Conservation (phyloP, 139 green algal species). For the Monoraphidium neglectum region DNA sequence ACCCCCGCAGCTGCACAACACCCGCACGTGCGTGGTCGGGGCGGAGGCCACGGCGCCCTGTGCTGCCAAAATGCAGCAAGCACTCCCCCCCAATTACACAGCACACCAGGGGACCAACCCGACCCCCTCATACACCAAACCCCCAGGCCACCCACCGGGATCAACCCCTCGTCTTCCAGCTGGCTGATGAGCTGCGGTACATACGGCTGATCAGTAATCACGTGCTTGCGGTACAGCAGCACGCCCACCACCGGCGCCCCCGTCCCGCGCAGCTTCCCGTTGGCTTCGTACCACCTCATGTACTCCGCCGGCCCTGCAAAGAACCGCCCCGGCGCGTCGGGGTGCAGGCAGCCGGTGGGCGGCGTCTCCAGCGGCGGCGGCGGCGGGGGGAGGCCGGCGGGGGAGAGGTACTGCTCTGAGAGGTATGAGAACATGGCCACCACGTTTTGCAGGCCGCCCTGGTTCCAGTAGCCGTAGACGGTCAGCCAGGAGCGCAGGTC, state of each 20-base stretch:
- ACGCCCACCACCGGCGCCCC: slow-evolving; percentile 82
- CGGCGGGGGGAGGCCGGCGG: slow-evolving; percentile 15
- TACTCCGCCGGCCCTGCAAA: slow-evolving; percentile 79
- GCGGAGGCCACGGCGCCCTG: no score
- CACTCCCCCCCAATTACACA: no score
- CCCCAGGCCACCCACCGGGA: slow-evolving; percentile 28
- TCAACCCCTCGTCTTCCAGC: slow-evolving; percentile 70
- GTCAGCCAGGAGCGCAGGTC: slow-evolving; percentile 96
- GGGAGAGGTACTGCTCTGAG: slow-evolving; percentile 65
- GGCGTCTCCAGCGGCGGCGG: slow-evolving; percentile 83
- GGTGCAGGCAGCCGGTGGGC: slow-evolving; percentile 91
- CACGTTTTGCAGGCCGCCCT: slow-evolving; percentile 81
- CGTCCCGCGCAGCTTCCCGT: slow-evolving; percentile 51
- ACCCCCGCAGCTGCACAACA: no score
- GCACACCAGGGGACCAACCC: no score
- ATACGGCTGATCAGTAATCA: slow-evolving; percentile 17
- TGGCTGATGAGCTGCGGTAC: slow-evolving; percentile 28
- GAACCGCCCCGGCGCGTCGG: slow-evolving; percentile 57
- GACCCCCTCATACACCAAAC: no score
- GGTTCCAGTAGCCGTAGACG: slow-evolving; percentile 96
- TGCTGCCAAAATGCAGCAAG: no score
- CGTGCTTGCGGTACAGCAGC: slow-evolving; percentile 98
- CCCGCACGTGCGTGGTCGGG: no score
- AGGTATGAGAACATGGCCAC: slow-evolving; percentile 92
- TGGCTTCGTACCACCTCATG: slow-evolving; percentile 77